Evolutionary conservation across 331 rosid genomes (phyloP).

Genomic region (Telfairia occidentalis): DNA sequence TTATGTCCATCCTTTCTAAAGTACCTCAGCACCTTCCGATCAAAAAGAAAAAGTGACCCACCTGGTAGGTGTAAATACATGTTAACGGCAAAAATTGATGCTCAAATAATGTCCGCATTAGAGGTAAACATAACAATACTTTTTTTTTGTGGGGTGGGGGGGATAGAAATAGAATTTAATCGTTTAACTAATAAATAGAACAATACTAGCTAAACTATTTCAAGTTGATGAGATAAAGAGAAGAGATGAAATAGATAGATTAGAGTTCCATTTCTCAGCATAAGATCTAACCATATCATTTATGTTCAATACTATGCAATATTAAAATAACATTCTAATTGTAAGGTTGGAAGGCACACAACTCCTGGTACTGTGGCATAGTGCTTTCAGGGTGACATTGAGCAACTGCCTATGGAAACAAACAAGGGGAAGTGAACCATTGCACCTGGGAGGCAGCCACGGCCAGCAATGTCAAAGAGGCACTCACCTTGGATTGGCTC

Average conservation of each 20-base stretch:
- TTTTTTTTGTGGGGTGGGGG: too few relatives aligned
- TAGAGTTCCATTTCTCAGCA: background rate
- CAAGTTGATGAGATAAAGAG: background rate
- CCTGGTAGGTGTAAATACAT: constrained; percentile 34
- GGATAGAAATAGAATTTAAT: too few relatives aligned
- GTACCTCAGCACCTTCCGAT: constrained; percentile 81
- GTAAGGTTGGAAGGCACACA: background rate
- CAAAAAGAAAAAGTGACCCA: constrained; percentile 90
- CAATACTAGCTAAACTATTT: background rate
- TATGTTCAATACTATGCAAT: background rate
- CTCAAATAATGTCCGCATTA: background rate
- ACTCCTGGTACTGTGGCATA: background rate
- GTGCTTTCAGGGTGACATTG: background rate
- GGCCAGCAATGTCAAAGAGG: background rate
- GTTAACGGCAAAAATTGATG: background rate
- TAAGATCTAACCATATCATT: constrained; percentile 5
- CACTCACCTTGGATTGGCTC: background rate
- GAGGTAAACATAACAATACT: background rate
- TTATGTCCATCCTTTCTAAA: constrained; percentile 90
- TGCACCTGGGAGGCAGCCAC: background rate
- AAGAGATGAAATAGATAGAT: background rate
- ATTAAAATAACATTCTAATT: background rate
- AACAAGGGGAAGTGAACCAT: background rate
- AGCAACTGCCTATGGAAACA: background rate
- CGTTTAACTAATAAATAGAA: too few relatives aligned